phyloP scores from a whole-genome alignment of 768 basidiomycete genomes.

The Scleroderma bovista region DNA sequence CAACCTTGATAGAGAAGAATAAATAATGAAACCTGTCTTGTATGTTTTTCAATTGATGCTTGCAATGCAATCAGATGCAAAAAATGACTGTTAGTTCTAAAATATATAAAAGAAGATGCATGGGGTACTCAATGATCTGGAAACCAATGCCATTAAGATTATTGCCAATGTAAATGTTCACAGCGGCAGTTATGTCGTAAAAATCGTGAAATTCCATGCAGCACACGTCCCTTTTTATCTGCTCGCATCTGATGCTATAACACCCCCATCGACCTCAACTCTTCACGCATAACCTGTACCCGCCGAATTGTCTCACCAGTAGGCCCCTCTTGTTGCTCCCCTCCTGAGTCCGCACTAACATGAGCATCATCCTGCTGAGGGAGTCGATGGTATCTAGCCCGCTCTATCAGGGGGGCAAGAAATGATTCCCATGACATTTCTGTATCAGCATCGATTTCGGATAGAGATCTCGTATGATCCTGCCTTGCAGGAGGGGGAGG shows the following conservation, averaged over 20 bases:
- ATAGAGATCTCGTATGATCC: not conserved
- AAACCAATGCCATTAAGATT: not conserved
- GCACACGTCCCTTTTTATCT: not conserved
- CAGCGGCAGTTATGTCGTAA: not conserved
- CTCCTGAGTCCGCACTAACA: conserved; percentile 25
- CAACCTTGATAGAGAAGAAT: not conserved
- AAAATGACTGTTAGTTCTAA: not conserved
- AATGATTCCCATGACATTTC: conserved; percentile 15
- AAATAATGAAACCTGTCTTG: not conserved
- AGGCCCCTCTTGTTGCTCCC: conserved; percentile 27
- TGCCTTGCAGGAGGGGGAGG: conserved; percentile 31
- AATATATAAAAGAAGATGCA: not conserved
- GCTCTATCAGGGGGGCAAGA: conserved; percentile 21
- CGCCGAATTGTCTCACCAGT: not conserved
- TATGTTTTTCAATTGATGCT: not conserved
- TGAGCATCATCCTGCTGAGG: conserved; percentile 16
- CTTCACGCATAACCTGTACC: conserved; percentile 44
- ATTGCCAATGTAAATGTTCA: not conserved
- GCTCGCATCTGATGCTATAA: conserved; percentile 30
- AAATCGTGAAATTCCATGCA: no score
- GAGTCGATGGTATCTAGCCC: conserved; percentile 12
- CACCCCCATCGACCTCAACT: conserved; percentile 61
- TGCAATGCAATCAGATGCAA: not conserved
- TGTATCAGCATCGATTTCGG: conserved; percentile 17
- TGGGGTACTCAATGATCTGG: not conserved